Evolutionary conservation across 768 basidiomycete species (phyloP).

Genomic region (Trametes villosa): DNA sequence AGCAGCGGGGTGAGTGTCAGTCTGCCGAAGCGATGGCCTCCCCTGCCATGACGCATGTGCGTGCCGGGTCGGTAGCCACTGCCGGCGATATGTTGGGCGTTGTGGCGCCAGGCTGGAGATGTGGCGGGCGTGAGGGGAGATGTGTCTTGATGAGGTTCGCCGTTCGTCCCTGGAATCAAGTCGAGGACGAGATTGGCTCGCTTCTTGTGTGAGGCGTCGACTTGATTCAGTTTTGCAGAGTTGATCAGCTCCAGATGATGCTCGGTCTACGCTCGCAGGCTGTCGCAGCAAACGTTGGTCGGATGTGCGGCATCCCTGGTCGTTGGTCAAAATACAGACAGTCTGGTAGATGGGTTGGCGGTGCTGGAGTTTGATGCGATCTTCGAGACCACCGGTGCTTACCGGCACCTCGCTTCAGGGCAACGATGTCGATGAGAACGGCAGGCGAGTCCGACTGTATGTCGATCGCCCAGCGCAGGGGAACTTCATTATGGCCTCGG

Average conservation of each 20-base stretch:
- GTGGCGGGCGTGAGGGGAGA: background rate
- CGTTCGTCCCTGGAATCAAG: constrained; percentile 11
- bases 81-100: background rate
- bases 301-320: background rate
- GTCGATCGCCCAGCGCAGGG: too few species aligned
- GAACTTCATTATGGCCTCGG: too few species aligned
- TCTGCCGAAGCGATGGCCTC: background rate
- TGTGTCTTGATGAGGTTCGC: constrained; percentile 4
- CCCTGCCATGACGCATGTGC: constrained; percentile 5
- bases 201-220: background rate
- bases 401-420: too few species aligned
- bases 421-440: too few species aligned
- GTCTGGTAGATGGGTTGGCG: too few species aligned
- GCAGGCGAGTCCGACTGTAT: too few species aligned
- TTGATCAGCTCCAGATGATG: background rate
- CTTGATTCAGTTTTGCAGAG: too few species aligned
- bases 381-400: too few species aligned
- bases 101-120: background rate
- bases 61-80: background rate
- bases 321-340: too few species aligned
- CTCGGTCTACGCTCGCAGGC: background rate
- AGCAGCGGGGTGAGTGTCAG: background rate
- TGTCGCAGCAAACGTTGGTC: constrained; percentile 17
- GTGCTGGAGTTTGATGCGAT: too few species aligned
- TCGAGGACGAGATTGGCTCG: constrained; percentile 3